These are phyloP conservation scores for Phaeomoniella chlamydospora DNA, from an alignment of 2,329 filamentous ascomycete species.

Conservation along the genomic window DNA sequence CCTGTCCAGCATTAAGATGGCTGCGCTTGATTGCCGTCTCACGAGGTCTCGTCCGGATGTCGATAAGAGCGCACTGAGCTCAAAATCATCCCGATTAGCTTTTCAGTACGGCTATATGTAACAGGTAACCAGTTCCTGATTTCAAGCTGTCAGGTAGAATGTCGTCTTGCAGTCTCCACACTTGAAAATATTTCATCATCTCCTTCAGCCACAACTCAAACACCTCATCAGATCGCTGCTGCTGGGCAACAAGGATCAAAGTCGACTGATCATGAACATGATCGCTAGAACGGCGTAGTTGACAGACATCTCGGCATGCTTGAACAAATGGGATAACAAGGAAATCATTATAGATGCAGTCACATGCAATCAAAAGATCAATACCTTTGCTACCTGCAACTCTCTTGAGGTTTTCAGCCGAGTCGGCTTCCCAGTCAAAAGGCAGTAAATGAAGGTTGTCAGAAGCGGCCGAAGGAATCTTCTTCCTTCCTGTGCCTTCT, in stretches of 20 bases:
- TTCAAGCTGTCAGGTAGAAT: conserved; percentile 44
- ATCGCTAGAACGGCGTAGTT: conserved; percentile 29
- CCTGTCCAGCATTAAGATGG: no score
- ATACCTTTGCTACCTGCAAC: conserved; percentile 45
- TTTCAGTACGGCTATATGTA: conserved; percentile 61
- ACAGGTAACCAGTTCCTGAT: conserved; percentile 58
- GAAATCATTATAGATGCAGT: conserved; percentile 90
- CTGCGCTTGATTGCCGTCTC: no score
- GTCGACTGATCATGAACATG: conserved; percentile 31
- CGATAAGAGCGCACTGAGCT: no score
- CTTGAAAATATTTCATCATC: conserved; percentile 52
- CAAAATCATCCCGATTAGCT: no score
- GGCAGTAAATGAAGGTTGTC: conserved; percentile 25
- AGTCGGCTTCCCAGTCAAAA: conserved; percentile 70
- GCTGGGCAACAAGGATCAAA: conserved; percentile 73
- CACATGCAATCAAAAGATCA: conserved; percentile 69
- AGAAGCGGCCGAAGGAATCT: conserved; percentile 1
- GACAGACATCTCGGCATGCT: conserved; percentile 63
- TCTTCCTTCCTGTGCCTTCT: conserved; percentile 1
- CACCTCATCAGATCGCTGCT: conserved; percentile 71
- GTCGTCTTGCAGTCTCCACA: conserved; percentile 61
- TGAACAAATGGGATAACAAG: conserved; percentile 70
- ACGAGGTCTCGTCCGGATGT: no score
- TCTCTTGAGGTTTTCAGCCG: conserved; percentile 16
- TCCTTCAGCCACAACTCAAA: conserved; percentile 67